Evolutionary conservation across 2,329 filamentous ascomycete genomes (phyloP), one percentile per base, ranked within the genome.

Genomic region (Talaromyces sp.): DNA sequence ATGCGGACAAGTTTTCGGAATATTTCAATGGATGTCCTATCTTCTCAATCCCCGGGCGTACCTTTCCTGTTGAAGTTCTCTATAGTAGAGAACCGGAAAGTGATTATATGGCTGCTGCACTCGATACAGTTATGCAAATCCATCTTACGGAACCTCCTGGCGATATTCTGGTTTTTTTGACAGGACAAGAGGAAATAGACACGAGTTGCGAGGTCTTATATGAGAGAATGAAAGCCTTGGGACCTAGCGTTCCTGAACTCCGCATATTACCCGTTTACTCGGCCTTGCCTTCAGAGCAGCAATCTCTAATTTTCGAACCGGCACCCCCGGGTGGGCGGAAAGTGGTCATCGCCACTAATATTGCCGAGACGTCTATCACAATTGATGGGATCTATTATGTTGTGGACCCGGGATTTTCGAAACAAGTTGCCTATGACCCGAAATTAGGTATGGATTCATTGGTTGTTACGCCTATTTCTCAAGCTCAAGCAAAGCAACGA

Each of bases 351-450:
- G 95, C 95, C 1, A 99, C 95, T 40, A 99, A 99, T 72, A 99
- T 99, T 73, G 95, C 95, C 0, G 95, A 99, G 75, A 99, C 95
- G 0, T 97, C 92, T 63, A 95, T 99, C 74, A 99, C 95, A 0
- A 98, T 99, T 69, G 95, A 99, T 75, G 91, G 94, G 58, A 97
- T 99, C 70, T 97, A 94, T 80, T 98, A 96, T 74, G 96, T 99
- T 19, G 89, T 99, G 17, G 95, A 99, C 72, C 93, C 95, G 2
- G 95, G 95, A 1, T 99, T 98, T 71, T 94, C 97, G 67, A 99
- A 99, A 81, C 93, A 98, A 75, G 97, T 95, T 70, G 93, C 92
- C 1, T 99, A 97, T 75, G 94, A 99, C 74, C 91, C 94, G 0
- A 98, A 98, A 78, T 86, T 98, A 1, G 95, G 95, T 63, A 99